Conservation (phyloP, 352 stramenopile species). For the Pythium dissotocum region DNA sequence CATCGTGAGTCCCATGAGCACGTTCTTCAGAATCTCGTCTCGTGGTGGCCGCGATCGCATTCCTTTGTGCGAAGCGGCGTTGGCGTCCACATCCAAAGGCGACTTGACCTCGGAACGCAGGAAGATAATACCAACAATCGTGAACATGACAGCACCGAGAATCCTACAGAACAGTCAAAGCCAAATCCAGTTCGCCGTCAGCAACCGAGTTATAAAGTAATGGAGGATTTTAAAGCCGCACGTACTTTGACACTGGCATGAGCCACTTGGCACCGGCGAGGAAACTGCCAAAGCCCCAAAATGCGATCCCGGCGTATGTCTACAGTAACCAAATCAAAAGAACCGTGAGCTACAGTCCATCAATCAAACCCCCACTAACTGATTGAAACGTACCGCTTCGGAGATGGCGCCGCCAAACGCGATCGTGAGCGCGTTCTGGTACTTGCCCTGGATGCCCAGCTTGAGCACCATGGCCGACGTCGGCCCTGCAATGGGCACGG, state of each 20-base stretch:
- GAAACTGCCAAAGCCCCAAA: constrained; percentile 90
- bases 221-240: not conserved
- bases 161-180: constrained; percentile 35
- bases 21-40: constrained; percentile 75
- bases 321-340: constrained; percentile 2
- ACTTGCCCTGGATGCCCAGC: constrained; percentile 87
- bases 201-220: no score
- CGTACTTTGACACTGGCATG: constrained; percentile 84
- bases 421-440: constrained; percentile 75
- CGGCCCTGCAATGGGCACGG: constrained; percentile 77
- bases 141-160: constrained; percentile 85
- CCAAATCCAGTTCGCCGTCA: no score
- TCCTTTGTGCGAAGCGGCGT: constrained; percentile 51
- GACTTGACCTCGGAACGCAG: constrained; percentile 81
- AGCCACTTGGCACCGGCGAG: constrained; percentile 82
- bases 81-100: constrained; percentile 59
- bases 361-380: not conserved
- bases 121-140: constrained; percentile 79
- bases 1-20: constrained; percentile 86
- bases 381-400: constrained; percentile 54
- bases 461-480: constrained; percentile 89
- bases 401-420: constrained; percentile 81
- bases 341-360: not conserved
- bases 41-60: constrained; percentile 41
- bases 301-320: constrained; percentile 88